Conservation (phyloP, 2,329 filamentous ascomycete genomes). For the Purpureocillium takamizusanense region DNA sequence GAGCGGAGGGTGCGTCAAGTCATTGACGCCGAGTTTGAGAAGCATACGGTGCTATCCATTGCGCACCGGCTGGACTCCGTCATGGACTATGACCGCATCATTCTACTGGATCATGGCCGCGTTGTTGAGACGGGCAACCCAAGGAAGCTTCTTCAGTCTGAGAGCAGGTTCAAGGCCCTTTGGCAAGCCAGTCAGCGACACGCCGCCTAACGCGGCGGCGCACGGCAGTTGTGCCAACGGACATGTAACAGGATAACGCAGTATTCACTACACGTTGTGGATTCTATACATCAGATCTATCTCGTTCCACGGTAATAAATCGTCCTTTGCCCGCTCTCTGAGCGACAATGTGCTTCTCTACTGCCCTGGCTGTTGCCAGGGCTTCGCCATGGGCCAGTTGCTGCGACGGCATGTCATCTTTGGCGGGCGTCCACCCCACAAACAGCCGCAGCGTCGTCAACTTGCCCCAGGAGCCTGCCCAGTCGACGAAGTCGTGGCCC, state of each 20-base stretch:
- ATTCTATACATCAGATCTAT: constrained; percentile 17
- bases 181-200: constrained; percentile 17
- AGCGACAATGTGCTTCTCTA: constrained; percentile 38
- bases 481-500: constrained; percentile 42
- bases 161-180: constrained; percentile 13
- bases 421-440: constrained; percentile 30
- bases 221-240: no score
- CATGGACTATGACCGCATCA: constrained; percentile 19
- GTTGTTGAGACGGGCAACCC: background rate
- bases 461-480: constrained; percentile 45
- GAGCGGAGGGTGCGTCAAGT: constrained; percentile 22
- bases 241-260: no score
- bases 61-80: constrained; percentile 34
- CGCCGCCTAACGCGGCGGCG: background rate
- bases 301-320: constrained; percentile 39
- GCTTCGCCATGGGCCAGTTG: constrained; percentile 23
- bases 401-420: constrained; percentile 23
- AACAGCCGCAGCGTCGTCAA: constrained; percentile 34
- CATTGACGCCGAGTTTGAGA: constrained; percentile 19
- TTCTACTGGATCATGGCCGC: constrained; percentile 1
- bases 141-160: constrained; percentile 1
- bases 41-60: constrained; percentile 44
- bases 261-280: no score
- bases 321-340: constrained; percentile 38
- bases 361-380: constrained; percentile 25